Conservation (phyloP, 2,329 filamentous ascomycete genomes). For the Neocucurbitaria cava region DNA sequence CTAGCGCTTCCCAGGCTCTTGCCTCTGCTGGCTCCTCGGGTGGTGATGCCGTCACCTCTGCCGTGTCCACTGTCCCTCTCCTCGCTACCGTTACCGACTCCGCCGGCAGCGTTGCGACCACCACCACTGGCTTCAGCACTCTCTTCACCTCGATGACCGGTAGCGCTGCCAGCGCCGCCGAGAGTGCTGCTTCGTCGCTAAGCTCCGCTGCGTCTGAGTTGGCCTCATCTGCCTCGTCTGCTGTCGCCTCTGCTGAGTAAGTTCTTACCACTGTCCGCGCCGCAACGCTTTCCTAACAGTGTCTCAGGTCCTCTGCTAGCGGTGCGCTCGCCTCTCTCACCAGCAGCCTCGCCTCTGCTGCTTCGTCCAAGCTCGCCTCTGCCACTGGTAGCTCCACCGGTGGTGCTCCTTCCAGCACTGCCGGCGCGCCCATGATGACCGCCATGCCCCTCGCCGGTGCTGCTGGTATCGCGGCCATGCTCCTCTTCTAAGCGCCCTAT, state of each 20-base stretch:
- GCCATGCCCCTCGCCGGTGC: conserved; percentile 47
- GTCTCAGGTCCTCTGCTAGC: conserved; percentile 12
- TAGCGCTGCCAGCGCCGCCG: conserved; percentile 20
- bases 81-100: conserved; percentile 28
- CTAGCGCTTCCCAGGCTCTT: conserved; percentile 5
- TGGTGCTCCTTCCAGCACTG: conserved; percentile 20
- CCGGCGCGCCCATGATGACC: conserved; percentile 38
- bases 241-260: conserved; percentile 10
- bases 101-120: conserved; percentile 26
- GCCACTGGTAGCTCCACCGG: conserved; percentile 20
- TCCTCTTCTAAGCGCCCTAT: conserved; percentile 45
- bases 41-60: background rate
- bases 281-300: background rate
- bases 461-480: conserved; percentile 44
- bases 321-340: conserved; percentile 12
- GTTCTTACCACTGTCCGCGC: background rate
- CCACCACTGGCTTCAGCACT: conserved; percentile 34
- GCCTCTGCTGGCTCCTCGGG: conserved; percentile 2
- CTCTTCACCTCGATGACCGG: conserved; percentile 21
- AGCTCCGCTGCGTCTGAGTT: conserved; percentile 3
- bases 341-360: conserved; percentile 16
- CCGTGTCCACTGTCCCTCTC: conserved; percentile 23
- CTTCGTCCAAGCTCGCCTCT: conserved; percentile 18
- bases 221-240: conserved; percentile 10
- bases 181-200: conserved; percentile 19